A percentile compares a stretch with the other conserved stretches of the same genome.
phyloP scores from a whole-genome alignment of 2,329 filamentous ascomycete genomes.

The Sporothrix euskadiensis region DNA sequence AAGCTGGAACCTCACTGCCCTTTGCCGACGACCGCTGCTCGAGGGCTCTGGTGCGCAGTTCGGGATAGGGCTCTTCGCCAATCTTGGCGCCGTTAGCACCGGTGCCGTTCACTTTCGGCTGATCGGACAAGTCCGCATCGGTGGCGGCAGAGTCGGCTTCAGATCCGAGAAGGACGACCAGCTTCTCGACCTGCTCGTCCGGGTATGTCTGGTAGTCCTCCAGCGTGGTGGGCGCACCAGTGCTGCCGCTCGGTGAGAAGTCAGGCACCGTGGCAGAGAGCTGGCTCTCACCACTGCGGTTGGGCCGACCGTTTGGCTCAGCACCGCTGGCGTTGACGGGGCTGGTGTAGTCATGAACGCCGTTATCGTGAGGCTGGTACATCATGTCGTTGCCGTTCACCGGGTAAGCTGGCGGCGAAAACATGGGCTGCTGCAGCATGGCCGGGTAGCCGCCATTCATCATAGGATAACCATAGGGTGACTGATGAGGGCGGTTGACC shows the following conservation, averaged over 20 bases:
- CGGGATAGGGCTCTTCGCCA: conserved; percentile 35
- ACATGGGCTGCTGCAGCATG: conserved; percentile 35
- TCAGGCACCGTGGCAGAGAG: conserved; percentile 65
- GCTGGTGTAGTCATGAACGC: conserved; percentile 1
- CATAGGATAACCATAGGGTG: conserved; percentile 35
- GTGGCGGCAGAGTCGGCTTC: conserved; percentile 29
- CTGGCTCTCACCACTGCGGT: conserved; percentile 50
- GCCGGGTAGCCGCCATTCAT: conserved; percentile 38
- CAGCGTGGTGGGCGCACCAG: conserved; percentile 35
- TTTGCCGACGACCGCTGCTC: conserved; percentile 41
- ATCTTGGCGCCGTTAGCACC: neutral
- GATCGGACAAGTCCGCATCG: neutral
- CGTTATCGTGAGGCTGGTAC: conserved; percentile 36
- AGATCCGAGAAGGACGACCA: conserved; percentile 36
- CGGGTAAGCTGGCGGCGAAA: conserved; percentile 35
- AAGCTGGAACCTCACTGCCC: conserved; percentile 47
- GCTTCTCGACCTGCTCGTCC: conserved; percentile 39
- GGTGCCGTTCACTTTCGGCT: conserved; percentile 11
- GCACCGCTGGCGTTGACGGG: conserved; percentile 38
- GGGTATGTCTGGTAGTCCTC: conserved; percentile 40
- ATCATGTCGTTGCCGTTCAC: conserved; percentile 36
- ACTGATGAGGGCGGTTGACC: conserved; percentile 36
- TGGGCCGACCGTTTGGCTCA: conserved; percentile 44
- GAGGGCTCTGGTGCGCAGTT: conserved; percentile 46
- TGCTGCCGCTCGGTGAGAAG: conserved; percentile 50